phyloP scores from a whole-genome alignment of 331 rosid genomes.

The Quercus tomentella region DNA sequence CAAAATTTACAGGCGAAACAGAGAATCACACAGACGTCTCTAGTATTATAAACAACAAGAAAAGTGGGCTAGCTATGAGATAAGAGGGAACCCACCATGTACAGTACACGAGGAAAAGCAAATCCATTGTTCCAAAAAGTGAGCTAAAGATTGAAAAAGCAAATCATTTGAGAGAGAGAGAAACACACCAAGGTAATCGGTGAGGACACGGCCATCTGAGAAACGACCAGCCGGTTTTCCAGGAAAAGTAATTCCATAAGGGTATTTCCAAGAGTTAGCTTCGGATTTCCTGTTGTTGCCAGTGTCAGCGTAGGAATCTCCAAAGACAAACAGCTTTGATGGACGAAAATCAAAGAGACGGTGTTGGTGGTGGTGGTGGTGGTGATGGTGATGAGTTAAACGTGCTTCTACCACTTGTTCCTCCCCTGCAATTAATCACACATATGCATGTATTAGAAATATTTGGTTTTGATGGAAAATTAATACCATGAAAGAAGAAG shows the following conservation, averaged over 20 bases:
- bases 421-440: not conserved
- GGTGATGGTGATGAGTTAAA: not conserved
- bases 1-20: slow-evolving; percentile 7
- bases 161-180: not conserved
- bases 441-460: not conserved
- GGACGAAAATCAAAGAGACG: not conserved
- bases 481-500: too few species aligned
- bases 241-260: slow-evolving; percentile 42
- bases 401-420: not conserved
- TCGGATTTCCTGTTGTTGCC: slow-evolving; percentile 32
- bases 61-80: not conserved
- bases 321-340: slow-evolving; percentile 41
- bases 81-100: slow-evolving; percentile 10
- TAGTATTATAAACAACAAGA: too few species aligned
- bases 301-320: slow-evolving; percentile 54
- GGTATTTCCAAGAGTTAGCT: slow-evolving; percentile 25
- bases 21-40: not conserved
- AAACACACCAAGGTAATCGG: slow-evolving; percentile 30
- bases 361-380: not conserved
- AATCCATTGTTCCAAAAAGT: slow-evolving; percentile 14
- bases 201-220: slow-evolving; percentile 37
- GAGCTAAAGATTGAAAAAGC: not conserved
- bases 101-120: slow-evolving; percentile 10
- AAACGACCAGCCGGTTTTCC: slow-evolving; percentile 44
- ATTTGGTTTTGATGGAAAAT: too few species aligned